phyloP scores from a whole-genome alignment of 1,139 yeast genomes.

The Diutina sp. region DNA sequence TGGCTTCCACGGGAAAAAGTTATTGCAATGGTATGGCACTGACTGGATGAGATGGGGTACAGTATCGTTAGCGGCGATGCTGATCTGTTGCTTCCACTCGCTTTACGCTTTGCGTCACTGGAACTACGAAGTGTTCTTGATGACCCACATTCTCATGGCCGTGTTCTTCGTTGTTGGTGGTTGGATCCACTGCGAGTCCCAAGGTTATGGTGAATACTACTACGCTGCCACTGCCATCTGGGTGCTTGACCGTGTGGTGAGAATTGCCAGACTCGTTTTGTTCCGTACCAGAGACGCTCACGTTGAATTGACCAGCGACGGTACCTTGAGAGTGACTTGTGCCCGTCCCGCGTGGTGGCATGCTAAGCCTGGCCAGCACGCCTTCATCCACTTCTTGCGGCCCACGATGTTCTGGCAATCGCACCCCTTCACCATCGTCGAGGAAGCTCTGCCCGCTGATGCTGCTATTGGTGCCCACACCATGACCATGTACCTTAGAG shows the following conservation, averaged over 20 bases:
- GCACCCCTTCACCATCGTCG: slow-evolving; percentile 43
- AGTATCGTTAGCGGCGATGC: slow-evolving; percentile 27
- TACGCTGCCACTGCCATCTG: slow-evolving; percentile 49
- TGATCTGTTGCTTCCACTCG: slow-evolving; percentile 28
- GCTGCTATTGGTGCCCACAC: slow-evolving; percentile 19
- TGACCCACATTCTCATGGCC: slow-evolving; percentile 46
- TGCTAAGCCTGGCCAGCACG: slow-evolving; percentile 48
- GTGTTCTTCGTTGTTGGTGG: slow-evolving; percentile 41
- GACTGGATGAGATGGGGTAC: slow-evolving; percentile 33
- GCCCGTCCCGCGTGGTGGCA: slow-evolving; percentile 31
- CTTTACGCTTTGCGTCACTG: slow-evolving; percentile 37
- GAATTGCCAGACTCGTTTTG: slow-evolving; percentile 33
- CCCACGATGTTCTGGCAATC: slow-evolving; percentile 55
- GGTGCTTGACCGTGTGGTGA: slow-evolving; percentile 43
- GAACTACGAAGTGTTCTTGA: slow-evolving; percentile 53
- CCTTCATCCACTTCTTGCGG: slow-evolving; percentile 40
- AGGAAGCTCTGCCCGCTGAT: slow-evolving; percentile 7
- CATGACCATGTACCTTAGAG: slow-evolving; percentile 27
- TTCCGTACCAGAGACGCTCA: slow-evolving; percentile 41
- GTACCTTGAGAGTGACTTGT: slow-evolving; percentile 27
- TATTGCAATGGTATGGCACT: not conserved
- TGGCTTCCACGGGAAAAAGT: not conserved
- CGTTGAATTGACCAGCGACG: slow-evolving; percentile 35
- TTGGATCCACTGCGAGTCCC: slow-evolving; percentile 40
- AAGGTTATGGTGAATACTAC: slow-evolving; percentile 33